These are phyloP conservation scores for Hippophae gyantsensis DNA, from an alignment of 306 rosid genomes.

Conservation along the genomic window DNA sequence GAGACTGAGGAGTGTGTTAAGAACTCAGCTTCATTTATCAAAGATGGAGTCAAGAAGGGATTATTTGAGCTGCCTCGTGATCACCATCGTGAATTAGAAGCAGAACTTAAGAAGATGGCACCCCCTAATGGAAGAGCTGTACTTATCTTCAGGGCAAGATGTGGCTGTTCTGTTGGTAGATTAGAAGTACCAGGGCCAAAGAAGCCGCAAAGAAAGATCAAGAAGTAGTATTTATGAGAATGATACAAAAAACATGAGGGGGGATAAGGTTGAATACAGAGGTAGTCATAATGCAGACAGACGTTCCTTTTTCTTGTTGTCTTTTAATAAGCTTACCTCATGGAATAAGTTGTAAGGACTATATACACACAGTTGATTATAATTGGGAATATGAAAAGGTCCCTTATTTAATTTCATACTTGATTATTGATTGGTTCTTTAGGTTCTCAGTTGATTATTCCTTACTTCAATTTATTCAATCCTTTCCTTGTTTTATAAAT, in stretches of 20 bases:
- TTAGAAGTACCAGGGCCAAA: conserved; percentile 87
- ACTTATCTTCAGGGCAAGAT: conserved; percentile 71
- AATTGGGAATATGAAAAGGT: conserved; percentile 38
- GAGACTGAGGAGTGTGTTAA: conserved; percentile 95
- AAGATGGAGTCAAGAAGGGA: conserved; percentile 58
- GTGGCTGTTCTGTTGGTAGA: conserved; percentile 96
- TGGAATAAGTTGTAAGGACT: conserved; percentile 55
- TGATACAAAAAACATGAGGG: conserved; percentile 24
- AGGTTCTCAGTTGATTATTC: conserved; percentile 4
- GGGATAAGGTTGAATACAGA: conserved; percentile 23
- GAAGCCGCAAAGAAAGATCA: conserved; percentile 58
- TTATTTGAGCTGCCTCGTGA: conserved; percentile 77
- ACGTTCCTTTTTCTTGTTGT: conserved; percentile 38
- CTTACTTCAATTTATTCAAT: neutral
- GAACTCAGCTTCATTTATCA: conserved; percentile 40
- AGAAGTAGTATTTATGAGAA: conserved; percentile 46
- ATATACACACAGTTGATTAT: conserved; percentile 36
- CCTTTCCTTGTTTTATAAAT: too few relatives aligned
- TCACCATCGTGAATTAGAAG: conserved; percentile 81
- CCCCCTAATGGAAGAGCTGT: conserved; percentile 89
- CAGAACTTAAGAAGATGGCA: conserved; percentile 97
- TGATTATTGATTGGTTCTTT: conserved; percentile 6
- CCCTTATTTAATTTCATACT: conserved; percentile 29
- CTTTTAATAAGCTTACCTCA: conserved; percentile 58
- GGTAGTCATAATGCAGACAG: conserved; percentile 36